phyloP scores from a whole-genome alignment of 495 filamentous ascomycete species.

The Penicillium simplicissimum region DNA sequence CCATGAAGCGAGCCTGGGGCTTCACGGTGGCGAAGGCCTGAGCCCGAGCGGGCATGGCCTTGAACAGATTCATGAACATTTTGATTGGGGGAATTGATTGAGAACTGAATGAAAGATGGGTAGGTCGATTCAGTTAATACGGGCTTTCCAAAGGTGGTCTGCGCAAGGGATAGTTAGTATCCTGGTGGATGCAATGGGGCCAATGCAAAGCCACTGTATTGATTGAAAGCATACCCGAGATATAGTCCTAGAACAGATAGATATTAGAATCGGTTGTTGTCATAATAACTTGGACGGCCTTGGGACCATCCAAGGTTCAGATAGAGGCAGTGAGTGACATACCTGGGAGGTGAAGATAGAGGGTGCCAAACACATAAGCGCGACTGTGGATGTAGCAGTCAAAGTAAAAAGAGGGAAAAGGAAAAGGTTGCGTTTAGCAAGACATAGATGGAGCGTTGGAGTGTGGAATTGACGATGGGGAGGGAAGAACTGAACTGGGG shows the following conservation, averaged over 20 bases:
- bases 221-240: conserved; percentile 67
- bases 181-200: conserved; percentile 20
- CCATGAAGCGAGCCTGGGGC: conserved; percentile 62
- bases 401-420: conserved; percentile 24
- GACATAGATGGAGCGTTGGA: conserved; percentile 28
- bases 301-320: not conserved
- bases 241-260: conserved; percentile 71
- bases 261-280: conserved; percentile 18
- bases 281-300: conserved; percentile 7
- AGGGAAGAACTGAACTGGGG: conserved; percentile 15
- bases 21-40: conserved; percentile 55
- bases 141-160: conserved; percentile 99
- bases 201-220: conserved; percentile 20
- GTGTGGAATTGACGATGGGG: conserved; percentile 10
- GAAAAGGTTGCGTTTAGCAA: conserved; percentile 26
- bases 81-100: conserved; percentile 30
- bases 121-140: conserved; percentile 63
- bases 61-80: conserved; percentile 72
- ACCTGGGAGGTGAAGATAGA: conserved; percentile 97
- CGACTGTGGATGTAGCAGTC: conserved; percentile 51
- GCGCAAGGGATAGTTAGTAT: conserved; percentile 34
- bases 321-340: conserved; percentile 35
- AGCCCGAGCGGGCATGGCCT: conserved; percentile 54
- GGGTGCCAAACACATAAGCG: conserved; percentile 93
- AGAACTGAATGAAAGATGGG: conserved; percentile 14